phyloP scores from a whole-genome alignment of 179 eudicot genomes.

The Monotropa hypopitys region DNA sequence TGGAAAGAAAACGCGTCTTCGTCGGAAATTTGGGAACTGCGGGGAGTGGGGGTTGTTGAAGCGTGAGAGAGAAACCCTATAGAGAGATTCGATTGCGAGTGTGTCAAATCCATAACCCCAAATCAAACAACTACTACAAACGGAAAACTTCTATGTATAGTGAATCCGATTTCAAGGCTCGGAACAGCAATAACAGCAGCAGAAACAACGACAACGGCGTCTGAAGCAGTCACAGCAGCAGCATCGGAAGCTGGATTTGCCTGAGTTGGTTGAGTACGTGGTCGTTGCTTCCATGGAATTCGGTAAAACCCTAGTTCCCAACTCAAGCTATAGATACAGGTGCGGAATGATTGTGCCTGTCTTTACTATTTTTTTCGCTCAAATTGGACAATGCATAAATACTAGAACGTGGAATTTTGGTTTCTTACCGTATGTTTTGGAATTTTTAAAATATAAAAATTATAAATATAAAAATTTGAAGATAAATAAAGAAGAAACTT shows the following conservation, averaged over 20 bases:
- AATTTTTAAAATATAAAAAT: not conserved
- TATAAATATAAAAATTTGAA: no score
- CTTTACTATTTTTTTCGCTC: no score
- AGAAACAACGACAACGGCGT: not conserved
- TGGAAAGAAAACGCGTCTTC: slow-evolving; percentile 40
- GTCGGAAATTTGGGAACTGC: slow-evolving; percentile 21
- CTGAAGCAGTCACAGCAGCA: not conserved
- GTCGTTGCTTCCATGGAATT: slow-evolving; percentile 7
- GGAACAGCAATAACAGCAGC: not conserved
- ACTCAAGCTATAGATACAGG: not conserved
- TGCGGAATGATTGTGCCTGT: not conserved
- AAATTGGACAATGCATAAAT: not conserved
- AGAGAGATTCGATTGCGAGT: slow-evolving; percentile 41
- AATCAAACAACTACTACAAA: not conserved
- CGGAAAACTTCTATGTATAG: not conserved
- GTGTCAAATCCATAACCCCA: slow-evolving; percentile 42
- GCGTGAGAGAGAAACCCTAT: slow-evolving; percentile 34
- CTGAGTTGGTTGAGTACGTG: not conserved
- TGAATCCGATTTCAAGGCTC: not conserved
- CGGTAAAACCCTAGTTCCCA: not conserved
- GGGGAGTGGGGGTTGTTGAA: slow-evolving; percentile 9
- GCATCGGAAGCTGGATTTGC: not conserved
- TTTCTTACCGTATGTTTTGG: no score
- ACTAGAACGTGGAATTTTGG: no score
- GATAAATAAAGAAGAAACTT: no score